Conservation (phyloP, 176 grass and related monocot species). For the Oryza officinalis region DNA sequence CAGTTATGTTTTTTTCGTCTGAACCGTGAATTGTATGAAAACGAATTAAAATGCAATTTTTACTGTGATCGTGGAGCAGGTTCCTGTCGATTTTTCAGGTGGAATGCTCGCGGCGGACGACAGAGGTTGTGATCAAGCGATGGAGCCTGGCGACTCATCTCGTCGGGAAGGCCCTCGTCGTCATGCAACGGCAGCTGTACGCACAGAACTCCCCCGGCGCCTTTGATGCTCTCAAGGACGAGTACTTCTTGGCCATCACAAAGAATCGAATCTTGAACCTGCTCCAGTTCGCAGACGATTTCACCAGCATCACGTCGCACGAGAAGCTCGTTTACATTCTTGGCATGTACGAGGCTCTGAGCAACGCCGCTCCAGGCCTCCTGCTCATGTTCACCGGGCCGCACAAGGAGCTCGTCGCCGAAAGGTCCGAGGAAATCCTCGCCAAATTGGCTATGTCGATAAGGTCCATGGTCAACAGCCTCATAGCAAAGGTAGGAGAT, state of each 20-base stretch:
- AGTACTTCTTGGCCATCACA: conserved; percentile 13
- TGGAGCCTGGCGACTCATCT: conserved; percentile 29
- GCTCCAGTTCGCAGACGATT: conserved; percentile 29
- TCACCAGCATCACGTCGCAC: conserved; percentile 31
- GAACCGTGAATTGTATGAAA: no score
- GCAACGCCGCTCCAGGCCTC: neutral
- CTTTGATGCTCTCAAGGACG: conserved; percentile 31
- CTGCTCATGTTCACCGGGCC: conserved; percentile 11
- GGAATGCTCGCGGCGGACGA: conserved; percentile 19
- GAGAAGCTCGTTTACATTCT: conserved; percentile 39
- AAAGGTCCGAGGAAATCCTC: neutral
- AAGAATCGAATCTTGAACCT: conserved; percentile 27
- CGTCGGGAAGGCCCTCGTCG: conserved; percentile 2
- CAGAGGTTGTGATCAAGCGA: conserved; percentile 30
- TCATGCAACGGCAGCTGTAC: conserved; percentile 39
- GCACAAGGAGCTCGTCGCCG: conserved; percentile 2
- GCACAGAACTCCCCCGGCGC: neutral
- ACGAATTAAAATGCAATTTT: no score
- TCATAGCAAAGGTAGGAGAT: neutral
- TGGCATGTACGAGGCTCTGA: conserved; percentile 39
- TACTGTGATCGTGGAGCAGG: neutral
- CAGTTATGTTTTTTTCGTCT: neutral
- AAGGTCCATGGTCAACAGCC: neutral
- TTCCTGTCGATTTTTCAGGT: conserved; percentile 31
- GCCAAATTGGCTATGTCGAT: neutral